Percentiles rank a stretch among this genome's conserved stretches.
phyloP scores from a whole-genome alignment of 169 alveolate species.

The Plasmodium vinckei region DNA sequence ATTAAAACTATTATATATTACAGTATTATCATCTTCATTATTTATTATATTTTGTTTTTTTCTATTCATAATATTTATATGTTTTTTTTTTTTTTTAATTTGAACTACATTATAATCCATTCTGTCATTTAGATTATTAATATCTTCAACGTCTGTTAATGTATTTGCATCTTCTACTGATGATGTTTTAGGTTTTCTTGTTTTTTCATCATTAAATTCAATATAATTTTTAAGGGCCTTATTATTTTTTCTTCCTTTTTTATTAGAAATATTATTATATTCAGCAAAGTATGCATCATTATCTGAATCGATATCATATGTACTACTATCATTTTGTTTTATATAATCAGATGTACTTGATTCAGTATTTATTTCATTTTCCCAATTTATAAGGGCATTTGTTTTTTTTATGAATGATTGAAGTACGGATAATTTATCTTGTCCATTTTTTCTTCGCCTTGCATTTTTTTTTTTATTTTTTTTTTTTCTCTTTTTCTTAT shows the following conservation, averaged over 20 bases:
- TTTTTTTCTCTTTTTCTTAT: conserved; percentile 17
- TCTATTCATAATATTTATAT: neutral
- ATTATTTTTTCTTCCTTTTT: too few relatives aligned
- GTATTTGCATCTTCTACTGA: conserved; percentile 4
- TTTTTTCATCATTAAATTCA: too few relatives aligned
- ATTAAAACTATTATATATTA: neutral
- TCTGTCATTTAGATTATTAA: conserved; percentile 38
- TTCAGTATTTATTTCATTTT: too few relatives aligned
- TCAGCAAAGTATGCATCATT: conserved; percentile 24
- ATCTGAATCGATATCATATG: conserved; percentile 9
- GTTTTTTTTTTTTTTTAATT: conserved; percentile 25
- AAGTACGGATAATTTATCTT: neutral
- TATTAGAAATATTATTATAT: too few relatives aligned
- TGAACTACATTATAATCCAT: conserved; percentile 37
- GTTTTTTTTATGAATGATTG: too few relatives aligned
- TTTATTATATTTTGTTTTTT: neutral
- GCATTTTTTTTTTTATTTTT: neutral
- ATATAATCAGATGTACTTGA: too few relatives aligned
- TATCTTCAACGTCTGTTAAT: conserved; percentile 63
- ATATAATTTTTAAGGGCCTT: too few relatives aligned
- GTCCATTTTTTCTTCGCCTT: conserved; percentile 4
- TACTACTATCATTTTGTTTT: neutral
- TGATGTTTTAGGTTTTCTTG: neutral
- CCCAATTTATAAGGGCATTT: too few relatives aligned
- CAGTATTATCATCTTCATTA: neutral